Evolutionary conservation across 2,329 filamentous ascomycete species (phyloP), one percentile per base, ranked within the genome.

Genomic region (Penicillium expansum): DNA sequence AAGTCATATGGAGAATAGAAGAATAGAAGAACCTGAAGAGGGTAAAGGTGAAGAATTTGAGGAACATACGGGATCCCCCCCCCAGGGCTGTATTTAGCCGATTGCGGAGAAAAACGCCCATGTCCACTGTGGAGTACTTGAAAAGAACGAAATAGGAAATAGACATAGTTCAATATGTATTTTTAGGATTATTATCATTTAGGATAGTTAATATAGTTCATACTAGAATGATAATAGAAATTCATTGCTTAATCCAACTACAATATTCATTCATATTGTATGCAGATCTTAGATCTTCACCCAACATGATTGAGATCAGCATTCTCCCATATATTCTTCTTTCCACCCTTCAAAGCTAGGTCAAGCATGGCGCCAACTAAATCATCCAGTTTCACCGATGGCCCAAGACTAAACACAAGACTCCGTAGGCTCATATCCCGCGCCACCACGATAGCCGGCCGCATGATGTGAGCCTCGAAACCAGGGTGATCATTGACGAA

Each of bases 381-480:
- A 14, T 52, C 24, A 52, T 66, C 52, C 9, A 62, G 47, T 18
- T 41, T 51, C 1, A 66, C 48, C 6, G 64, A 67, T 1, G 62
- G 52, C 2, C 38, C 59, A 29, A 67, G 24, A 5, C 60, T 33
- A 37, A 55, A 57, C 5, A 58, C 6, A 14, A 58, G 39, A 16
- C 60, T 58, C 1, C n/a, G 44, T n/a, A 63, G 33, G 5, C 27
- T 62, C 16, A 54, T 51, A 4, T 33, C 45, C 3, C 30, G 37
- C 5, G 56, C 50, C 7, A 63, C 43, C 4, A 67, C 57, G 41
- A 65, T 42, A 10, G 41, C 62, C 10, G 65, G 62, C 8, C 59
- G 62, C 59, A 67, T 41, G 33, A 66, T 61, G 44, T 66, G 62
- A 9, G 55, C 24, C 48, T 62, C 55, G 11, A 67, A 65, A n/a